These are phyloP conservation scores for Gossypium anomalum DNA, from an alignment of 345 rosid genomes.

Conservation along the genomic window DNA sequence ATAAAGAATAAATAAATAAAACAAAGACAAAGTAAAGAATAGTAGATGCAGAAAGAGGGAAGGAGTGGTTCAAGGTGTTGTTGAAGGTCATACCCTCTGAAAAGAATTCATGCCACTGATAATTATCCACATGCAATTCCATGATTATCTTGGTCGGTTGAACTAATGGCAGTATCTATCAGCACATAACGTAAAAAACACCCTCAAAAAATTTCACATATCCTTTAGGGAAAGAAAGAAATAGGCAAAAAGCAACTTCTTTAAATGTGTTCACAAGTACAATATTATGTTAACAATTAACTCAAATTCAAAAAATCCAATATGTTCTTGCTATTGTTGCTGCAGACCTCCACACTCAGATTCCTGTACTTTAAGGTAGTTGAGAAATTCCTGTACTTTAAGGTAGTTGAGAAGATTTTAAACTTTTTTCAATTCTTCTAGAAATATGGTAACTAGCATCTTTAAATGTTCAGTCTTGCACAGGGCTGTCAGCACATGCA, in stretches of 20 bases:
- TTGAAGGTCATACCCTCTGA: constrained; percentile 50
- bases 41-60: constrained; percentile 6
- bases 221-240: neutral
- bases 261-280: neutral
- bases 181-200: constrained; percentile 20
- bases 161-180: constrained; percentile 78
- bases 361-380: neutral
- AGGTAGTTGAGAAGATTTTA: constrained; percentile 2
- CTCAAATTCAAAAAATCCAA: neutral
- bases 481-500: neutral
- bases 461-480: neutral
- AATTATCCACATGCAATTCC: constrained; percentile 50
- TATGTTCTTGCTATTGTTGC: neutral
- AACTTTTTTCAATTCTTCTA: neutral
- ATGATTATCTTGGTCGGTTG: constrained; percentile 76
- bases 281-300: neutral
- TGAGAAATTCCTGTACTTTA: neutral
- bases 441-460: neutral
- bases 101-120: constrained; percentile 91
- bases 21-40: neutral
- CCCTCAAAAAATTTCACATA: neutral
- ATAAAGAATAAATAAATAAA: neutral
- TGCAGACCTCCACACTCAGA: neutral
- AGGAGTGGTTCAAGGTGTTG: neutral
- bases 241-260: neutral